Percentiles rank a stretch among this genome's conserved stretches.
Evolutionary conservation across 2,329 filamentous ascomycete genomes (phyloP).

Genomic region (Cercospora beticola): DNA sequence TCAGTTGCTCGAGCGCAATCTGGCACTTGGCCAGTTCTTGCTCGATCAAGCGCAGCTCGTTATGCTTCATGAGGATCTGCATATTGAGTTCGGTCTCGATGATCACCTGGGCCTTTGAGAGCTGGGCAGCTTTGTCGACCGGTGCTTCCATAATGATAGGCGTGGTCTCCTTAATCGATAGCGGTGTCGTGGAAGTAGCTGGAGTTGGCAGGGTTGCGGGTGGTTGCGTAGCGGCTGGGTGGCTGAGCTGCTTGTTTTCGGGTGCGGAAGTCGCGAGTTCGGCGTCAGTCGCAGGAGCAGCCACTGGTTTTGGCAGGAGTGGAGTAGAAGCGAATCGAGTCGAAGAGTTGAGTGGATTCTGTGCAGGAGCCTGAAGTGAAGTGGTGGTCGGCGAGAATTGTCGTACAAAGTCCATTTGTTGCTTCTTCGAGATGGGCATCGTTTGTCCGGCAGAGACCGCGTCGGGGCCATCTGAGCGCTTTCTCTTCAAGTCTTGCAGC

Average conservation of each 20-base stretch:
- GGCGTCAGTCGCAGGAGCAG: constrained; percentile 8
- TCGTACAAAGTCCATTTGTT: constrained; percentile 33
- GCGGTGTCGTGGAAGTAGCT: constrained; percentile 10
- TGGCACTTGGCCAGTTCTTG: constrained; percentile 97
- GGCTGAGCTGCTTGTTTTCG: background rate
- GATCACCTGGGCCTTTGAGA: constrained; percentile 63
- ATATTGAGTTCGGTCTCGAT: constrained; percentile 86
- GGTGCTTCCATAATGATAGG: constrained; percentile 17
- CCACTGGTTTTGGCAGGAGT: constrained; percentile 5
- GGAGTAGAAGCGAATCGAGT: constrained; percentile 5
- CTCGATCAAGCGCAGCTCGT: constrained; percentile 89
- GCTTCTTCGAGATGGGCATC: constrained; percentile 26
- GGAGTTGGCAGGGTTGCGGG: background rate
- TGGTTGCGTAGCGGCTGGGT: background rate
- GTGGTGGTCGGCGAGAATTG: constrained; percentile 14
- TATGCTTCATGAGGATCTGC: constrained; percentile 90
- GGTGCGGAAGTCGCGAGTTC: constrained; percentile 1
- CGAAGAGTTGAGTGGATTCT: background rate
- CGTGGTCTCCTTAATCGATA: constrained; percentile 5
- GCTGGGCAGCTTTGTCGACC: constrained; percentile 12
- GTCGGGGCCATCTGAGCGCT: constrained; percentile 53
- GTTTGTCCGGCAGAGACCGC: constrained; percentile 26
- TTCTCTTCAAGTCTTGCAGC: constrained; percentile 59
- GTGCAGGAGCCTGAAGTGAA: constrained; percentile 5
- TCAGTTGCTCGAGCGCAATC: constrained; percentile 85